Evolutionary conservation across 1,284 basidiomycete genomes (phyloP).

Genomic region (Ceratobasidium sp.): DNA sequence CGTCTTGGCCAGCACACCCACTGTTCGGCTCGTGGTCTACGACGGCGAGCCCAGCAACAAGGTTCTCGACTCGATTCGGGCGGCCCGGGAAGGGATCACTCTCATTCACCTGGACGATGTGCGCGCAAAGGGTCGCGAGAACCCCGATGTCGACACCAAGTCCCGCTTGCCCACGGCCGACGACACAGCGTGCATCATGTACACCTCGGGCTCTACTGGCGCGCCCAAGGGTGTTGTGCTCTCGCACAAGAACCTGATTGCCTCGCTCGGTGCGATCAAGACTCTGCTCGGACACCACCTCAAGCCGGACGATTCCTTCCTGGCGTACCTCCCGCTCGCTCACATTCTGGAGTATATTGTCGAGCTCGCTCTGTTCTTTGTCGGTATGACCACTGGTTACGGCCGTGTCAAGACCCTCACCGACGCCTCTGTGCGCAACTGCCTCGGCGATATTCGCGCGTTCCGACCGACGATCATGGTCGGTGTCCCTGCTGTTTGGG

Average conservation of each 20-base stretch:
- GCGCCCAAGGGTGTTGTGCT: slow-evolving; percentile 94
- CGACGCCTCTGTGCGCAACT: slow-evolving; percentile 88
- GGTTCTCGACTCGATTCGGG: slow-evolving; percentile 68
- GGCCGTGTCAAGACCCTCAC: slow-evolving; percentile 97
- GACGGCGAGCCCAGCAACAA: slow-evolving; percentile 75
- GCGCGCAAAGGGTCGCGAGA: slow-evolving; percentile 68
- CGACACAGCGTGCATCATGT: slow-evolving; percentile 93
- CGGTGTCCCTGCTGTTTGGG: slow-evolving; percentile 93
- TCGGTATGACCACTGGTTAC: slow-evolving; percentile 85
- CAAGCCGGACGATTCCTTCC: slow-evolving; percentile 72
- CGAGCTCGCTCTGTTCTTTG: slow-evolving; percentile 71
- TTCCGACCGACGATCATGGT: slow-evolving; percentile 89
- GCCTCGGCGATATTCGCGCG: slow-evolving; percentile 86
- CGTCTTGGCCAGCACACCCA: slow-evolving; percentile 75
- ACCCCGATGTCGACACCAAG: slow-evolving; percentile 65
- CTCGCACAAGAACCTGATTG: slow-evolving; percentile 87
- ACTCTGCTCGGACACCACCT: slow-evolving; percentile 83
- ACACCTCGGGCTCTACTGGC: slow-evolving; percentile 94
- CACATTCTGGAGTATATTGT: slow-evolving; percentile 92
- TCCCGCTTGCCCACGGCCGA: slow-evolving; percentile 68
- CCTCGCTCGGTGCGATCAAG: slow-evolving; percentile 83
- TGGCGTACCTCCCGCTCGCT: slow-evolving; percentile 93
- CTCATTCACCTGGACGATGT: slow-evolving; percentile 78
- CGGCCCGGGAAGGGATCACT: slow-evolving; percentile 64
- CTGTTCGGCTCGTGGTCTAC: slow-evolving; percentile 85